Evolutionary conservation across 2,329 filamentous ascomycete species (phyloP), one percentile per base, ranked within the genome.

Genomic region (Cladosporium sp.): DNA sequence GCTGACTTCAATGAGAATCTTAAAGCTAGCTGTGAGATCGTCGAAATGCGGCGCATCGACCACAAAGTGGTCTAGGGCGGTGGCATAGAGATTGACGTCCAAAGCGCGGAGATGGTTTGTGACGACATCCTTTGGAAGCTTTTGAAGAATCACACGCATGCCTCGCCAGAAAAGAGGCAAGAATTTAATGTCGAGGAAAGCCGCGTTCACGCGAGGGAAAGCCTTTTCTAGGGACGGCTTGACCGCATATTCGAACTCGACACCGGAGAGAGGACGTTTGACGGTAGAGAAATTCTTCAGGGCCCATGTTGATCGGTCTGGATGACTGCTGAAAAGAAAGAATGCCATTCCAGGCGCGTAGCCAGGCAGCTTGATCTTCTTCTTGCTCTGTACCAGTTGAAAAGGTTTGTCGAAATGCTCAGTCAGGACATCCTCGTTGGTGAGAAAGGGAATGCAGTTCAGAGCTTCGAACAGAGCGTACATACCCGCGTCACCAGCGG

Each of bases 181-280:
- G 59, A 85, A 80, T 62, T 80, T 75, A 52, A 79, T 69, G 68
- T 83, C 82, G 18, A 82, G 77, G 26, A 85, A 85, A 64, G 82
- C 84, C 66, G 83, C 80, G 58, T 86, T 85, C 1, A 90, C 87
- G 31, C 85, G 82, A 59, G 84, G 80, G 66, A 97, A 87, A 8
- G 88, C 88, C 64, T 85, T 82, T 44, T 88, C 80, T 21, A 98
- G 82, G 37, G 89, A 88, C 67, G 91, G 89, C 68, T 89, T 88
- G 49, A 97, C 88, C 12, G 91, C 91, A 89, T 91, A 96, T 52
- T 97, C 91, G 75, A 97, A 98, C 69, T 95, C 91, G 40, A 88
- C 84, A 11, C 85, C 82, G 0, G 89, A 88, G 60, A 96, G 84
- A 23, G 84, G 81, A 14, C 86, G 83, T 57, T 85, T 83, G 68